Evolutionary conservation across 306 rosid genomes (phyloP).

Genomic region (Trifolium dubium): DNA sequence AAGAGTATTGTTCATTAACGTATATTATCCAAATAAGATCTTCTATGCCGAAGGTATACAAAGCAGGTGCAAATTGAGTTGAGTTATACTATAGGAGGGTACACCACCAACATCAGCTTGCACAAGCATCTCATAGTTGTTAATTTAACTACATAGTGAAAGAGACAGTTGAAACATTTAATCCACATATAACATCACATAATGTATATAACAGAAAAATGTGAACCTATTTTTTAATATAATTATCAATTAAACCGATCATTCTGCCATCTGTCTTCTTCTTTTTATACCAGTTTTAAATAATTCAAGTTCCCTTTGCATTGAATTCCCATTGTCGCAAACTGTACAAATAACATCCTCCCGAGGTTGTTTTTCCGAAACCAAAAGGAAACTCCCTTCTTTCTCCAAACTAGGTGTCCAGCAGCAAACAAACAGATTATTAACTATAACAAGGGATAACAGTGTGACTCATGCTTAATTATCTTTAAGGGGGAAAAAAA

Average conservation of each 20-base stretch:
- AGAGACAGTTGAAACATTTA: slow-evolving; percentile 2
- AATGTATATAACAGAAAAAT: not conserved
- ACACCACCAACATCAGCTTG: slow-evolving; percentile 24
- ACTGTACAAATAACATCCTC: not conserved
- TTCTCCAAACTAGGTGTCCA: not conserved
- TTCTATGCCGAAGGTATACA: slow-evolving; percentile 15
- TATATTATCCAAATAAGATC: slow-evolving; percentile 32
- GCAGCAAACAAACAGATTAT: not conserved
- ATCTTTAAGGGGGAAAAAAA: not conserved
- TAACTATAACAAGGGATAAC: not conserved
- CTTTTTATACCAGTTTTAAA: not conserved
- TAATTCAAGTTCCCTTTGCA: not conserved
- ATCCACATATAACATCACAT: slow-evolving; percentile 1
- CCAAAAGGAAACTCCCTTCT: not conserved
- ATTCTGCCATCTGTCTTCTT: not conserved
- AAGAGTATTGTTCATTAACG: slow-evolving; percentile 27
- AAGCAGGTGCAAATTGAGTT: slow-evolving; percentile 26
- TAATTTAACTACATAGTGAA: slow-evolving; percentile 10
- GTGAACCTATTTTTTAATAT: not conserved
- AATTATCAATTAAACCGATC: not conserved
- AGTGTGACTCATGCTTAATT: not conserved
- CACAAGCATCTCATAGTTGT: slow-evolving; percentile 22
- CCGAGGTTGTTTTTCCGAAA: not conserved
- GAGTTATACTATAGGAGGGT: not conserved
- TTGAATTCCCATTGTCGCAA: not conserved